Base-by-base conservation (phyloP, 257 asterid species). In the Gentiana macrophylla region DNA sequence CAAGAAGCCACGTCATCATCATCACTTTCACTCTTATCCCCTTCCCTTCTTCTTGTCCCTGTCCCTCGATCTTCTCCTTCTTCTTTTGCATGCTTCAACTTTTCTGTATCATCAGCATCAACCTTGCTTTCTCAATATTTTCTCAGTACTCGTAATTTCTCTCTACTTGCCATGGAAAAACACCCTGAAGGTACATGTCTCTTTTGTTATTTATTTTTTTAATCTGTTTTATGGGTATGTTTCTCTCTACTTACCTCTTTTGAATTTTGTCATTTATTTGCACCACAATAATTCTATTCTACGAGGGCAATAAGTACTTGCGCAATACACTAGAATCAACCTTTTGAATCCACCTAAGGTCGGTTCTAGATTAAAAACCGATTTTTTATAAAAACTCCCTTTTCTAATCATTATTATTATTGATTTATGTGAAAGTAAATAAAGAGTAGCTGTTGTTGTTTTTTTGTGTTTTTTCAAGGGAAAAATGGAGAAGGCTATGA, bases 91-190 rank as follows among this genome's bases (percentile, higher is more conserved):
- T 33, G 24, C 55, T 55, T n/a, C 52, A 53, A 10, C 49, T 45
- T 57, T 35, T 35, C 24, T 11, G 50, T 1, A 8, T 2, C 37
- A 7, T 45, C 50, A n/a, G 1, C 58, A 37, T 37, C 47, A 35
- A 38, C 6, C n/a, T 51, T 55, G 53, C 53, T 54, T 35, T 50
- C 32, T 4, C n/a, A 56, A 41, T 15, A 49, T 32, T n/a, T 32
- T 52, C 52, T 37, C 44, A 49, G 11, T 37, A 12, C 1, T 13
- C 7, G 34, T 35, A 48, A 60, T 24, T 48, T 34, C 15, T 52
- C 67, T 15, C 61, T 57, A 55, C 47, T 49, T 63, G 24, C 61
- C 63, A 82, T 77, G 86, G 80, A 64, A 43, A 72, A 61, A n/a
- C 3, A 61, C 43, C 13, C 74, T n/a, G 68, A 77, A 69, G 82